A percentile compares a stretch with the other conserved stretches of the same genome.
Evolutionary conservation across 495 filamentous ascomycete genomes (phyloP).

Genomic region (Hypomontagnella monticulosa): DNA sequence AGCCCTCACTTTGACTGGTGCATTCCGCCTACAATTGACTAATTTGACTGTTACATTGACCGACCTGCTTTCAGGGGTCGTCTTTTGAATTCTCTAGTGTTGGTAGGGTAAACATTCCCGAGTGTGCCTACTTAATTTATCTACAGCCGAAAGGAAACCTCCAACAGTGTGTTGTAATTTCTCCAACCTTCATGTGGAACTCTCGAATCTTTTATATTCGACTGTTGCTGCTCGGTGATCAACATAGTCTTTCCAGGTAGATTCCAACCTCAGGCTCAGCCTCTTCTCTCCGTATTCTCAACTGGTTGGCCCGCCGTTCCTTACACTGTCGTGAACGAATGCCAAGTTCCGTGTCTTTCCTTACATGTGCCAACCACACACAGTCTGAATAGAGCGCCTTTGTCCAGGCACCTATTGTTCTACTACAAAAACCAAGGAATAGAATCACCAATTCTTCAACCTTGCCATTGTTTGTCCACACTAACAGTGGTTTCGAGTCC

Average conservation of each 20-base stretch:
- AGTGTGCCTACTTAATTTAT: conserved; percentile 26
- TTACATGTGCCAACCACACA: conserved; percentile 2
- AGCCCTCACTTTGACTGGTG: conserved; percentile 7
- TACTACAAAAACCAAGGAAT: not conserved
- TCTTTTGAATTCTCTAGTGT: not conserved
- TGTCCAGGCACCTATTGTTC: conserved; percentile 28
- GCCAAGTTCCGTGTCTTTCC: conserved; percentile 22
- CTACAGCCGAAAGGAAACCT: not conserved
- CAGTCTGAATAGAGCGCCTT: not conserved
- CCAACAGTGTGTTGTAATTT: conserved; percentile 4
- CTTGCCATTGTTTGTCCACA: conserved; percentile 24
- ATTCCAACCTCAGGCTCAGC: conserved; percentile 21
- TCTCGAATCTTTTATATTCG: conserved; percentile 24
- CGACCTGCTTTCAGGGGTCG: not conserved
- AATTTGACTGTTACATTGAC: conserved; percentile 10
- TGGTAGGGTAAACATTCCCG: not conserved
- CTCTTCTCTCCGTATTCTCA: not conserved
- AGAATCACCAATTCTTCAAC: conserved; percentile 25
- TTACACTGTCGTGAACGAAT: conserved; percentile 37
- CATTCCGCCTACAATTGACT: conserved; percentile 4
- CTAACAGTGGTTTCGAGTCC: conserved; percentile 12
- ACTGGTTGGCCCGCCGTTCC: conserved; percentile 34
- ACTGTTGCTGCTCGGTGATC: conserved; percentile 11
- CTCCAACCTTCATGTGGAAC: conserved; percentile 26
- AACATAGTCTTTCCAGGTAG: conserved; percentile 10